phyloP scores from a whole-genome alignment of 495 filamentous ascomycete genomes.

The Penicillium mononematosum region DNA sequence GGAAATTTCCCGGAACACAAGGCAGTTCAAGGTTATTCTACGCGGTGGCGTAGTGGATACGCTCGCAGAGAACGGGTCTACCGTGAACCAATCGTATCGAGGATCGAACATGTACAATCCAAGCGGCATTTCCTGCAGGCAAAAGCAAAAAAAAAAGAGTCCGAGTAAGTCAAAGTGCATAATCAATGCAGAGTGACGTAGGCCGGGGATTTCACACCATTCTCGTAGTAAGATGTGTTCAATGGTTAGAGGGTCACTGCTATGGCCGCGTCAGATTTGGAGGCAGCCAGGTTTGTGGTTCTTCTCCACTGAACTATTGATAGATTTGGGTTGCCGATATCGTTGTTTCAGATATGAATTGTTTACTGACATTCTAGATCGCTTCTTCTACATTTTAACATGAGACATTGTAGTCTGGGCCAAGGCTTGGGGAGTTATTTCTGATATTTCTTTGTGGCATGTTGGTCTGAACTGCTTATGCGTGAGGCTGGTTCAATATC shows the following conservation, averaged over 20 bases:
- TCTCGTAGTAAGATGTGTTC: not conserved
- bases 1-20: not conserved
- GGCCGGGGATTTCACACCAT: not conserved
- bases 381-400: constrained; percentile 8
- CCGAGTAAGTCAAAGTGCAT: not conserved
- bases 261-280: constrained; percentile 24
- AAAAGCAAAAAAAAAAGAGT: not conserved
- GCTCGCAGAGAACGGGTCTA: not conserved
- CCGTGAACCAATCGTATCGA: constrained; percentile 3
- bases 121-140: constrained; percentile 2
- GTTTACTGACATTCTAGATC: constrained; percentile 10
- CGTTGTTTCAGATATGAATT: constrained; percentile 18
- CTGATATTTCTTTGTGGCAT: not conserved
- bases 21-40: not conserved
- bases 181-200: constrained; percentile 3
- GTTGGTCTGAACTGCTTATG: not conserved
- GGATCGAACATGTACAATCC: not conserved
- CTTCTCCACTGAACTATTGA: constrained; percentile 24
- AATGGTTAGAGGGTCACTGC: not conserved
- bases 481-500: not conserved
- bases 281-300: constrained; percentile 16
- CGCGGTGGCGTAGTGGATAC: constrained; percentile 12
- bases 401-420: constrained; percentile 9
- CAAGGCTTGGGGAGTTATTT: not conserved
- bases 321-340: constrained; percentile 12